A percentile compares a stretch with the other conserved stretches of the same genome.
These are phyloP conservation scores for Mrakia hoshinonis DNA, from an alignment of 768 basidiomycete species.

Conservation along the genomic window DNA sequence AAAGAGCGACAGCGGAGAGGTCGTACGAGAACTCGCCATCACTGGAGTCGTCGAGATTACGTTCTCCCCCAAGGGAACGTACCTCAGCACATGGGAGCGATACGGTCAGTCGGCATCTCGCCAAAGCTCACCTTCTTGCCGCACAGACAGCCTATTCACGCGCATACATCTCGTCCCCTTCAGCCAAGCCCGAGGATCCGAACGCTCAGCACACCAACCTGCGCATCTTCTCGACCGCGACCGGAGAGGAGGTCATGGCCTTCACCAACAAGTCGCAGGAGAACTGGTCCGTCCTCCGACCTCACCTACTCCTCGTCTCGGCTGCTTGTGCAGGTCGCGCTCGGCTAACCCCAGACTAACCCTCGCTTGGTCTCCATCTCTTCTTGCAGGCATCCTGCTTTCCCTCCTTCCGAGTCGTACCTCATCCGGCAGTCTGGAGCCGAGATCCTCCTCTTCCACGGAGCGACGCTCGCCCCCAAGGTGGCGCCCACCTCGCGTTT, in stretches of 20 bases:
- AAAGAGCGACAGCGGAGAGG: constrained; percentile 31
- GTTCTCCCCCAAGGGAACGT: constrained; percentile 90
- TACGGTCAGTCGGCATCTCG: constrained; percentile 48
- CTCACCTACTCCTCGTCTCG: background rate
- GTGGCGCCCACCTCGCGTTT: constrained; percentile 18
- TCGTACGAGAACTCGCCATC: constrained; percentile 65
- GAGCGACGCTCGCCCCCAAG: constrained; percentile 7
- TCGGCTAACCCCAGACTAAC: no score
- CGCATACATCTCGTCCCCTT: background rate
- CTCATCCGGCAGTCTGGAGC: constrained; percentile 34
- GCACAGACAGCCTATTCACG: no score
- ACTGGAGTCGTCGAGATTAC: constrained; percentile 71
- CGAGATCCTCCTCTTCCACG: constrained; percentile 37
- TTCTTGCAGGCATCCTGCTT: constrained; percentile 38
- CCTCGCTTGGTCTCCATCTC: background rate
- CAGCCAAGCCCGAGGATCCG: constrained; percentile 80
- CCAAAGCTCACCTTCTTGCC: no score
- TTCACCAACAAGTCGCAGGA: constrained; percentile 88
- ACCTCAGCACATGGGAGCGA: constrained; percentile 91
- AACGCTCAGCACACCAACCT: constrained; percentile 80
- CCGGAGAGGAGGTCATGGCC: constrained; percentile 69
- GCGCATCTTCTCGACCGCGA: constrained; percentile 74
- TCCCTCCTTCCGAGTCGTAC: constrained; percentile 37
- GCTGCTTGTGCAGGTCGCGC: background rate
- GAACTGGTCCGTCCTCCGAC: constrained; percentile 51